Base-by-base conservation (phyloP, 2,329 filamentous ascomycete species). In the Pseudogymnoascus sp. region DNA sequence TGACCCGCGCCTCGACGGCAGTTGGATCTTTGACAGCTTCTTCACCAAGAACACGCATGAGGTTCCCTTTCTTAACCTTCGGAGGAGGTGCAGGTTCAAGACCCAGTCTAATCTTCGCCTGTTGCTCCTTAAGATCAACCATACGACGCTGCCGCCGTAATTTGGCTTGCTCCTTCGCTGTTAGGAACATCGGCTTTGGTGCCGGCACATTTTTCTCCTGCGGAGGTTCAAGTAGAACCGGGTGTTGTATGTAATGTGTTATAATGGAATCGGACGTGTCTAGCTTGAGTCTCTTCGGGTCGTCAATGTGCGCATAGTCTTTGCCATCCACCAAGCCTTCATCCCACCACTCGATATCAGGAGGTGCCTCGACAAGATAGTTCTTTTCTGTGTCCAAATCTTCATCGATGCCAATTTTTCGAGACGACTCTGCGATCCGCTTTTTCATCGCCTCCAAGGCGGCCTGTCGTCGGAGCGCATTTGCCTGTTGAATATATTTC, bases 311-410 rank as follows among this genome's bases (percentile, higher is more conserved):
- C 64, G 87, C 83, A 76, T 97, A 97, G 63, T 83, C 87, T 44
- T 83, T 83, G 44, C 88, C 90, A 61, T 89, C 83, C 15, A 96
- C 82, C 17, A 97, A 78, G 2, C 87, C 91, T 77, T 97, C 93
- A 70, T 99, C 95, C 91, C 93, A 97, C 95, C 95, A 99, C 75
- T 99, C 95, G 44, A 97, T 83, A 7, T 88, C 88, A 3, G 95
- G 95, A 9, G 95, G 95, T 33, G 83, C 82, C 67, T 93, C 88
- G 5, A 97, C 85, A 3, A 95, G 77, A 73, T 93, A 97, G 33
- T 91, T 90, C 75, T 93, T 96, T 75, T 99, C 93, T 60, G 89
- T 86, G 66, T 96, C 88, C 31, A 91, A 77, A 68, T 93, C 93
- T 74, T 97, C 93, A 71, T 97, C 93, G 66, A 97, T 90, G 57